A percentile compares a stretch with the other conserved stretches of the same genome.
Conservation (phyloP, 305 asterid genomes). For the Fraxinus greggii region DNA sequence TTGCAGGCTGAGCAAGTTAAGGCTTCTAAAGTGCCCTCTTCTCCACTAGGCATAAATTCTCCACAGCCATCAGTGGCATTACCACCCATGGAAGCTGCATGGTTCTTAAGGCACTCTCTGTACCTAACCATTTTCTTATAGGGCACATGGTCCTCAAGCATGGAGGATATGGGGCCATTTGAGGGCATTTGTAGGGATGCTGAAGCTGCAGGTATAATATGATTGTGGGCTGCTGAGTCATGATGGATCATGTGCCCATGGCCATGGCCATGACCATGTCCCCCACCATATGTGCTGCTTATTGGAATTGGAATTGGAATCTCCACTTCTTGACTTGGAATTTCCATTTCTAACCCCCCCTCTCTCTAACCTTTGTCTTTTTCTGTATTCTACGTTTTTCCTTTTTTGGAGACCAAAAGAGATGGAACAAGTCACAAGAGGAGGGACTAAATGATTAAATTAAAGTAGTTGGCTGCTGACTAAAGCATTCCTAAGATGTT, state of each 20-base stretch:
- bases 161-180: conserved; percentile 33
- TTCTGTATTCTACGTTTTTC: conserved; percentile 25
- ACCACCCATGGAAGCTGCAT: conserved; percentile 75
- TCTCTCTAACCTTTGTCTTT: background rate
- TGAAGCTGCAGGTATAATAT: conserved; percentile 33
- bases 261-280: conserved; percentile 45
- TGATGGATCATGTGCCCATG: conserved; percentile 58
- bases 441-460: conserved; percentile 24
- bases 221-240: conserved; percentile 34
- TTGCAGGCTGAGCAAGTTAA: conserved; percentile 70
- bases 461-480: conserved; percentile 10
- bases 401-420: conserved; percentile 59
- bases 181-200: conserved; percentile 25
- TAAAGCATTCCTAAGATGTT: background rate
- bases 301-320: conserved; percentile 65
- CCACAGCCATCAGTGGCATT: conserved; percentile 75
- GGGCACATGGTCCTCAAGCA: conserved; percentile 19
- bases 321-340: conserved; percentile 50
- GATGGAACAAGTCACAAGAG: conserved; percentile 28
- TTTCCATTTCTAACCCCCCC: conserved; percentile 46
- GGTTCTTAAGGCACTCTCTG: conserved; percentile 71
- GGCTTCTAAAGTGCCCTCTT: conserved; percentile 56
- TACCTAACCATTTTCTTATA: conserved; percentile 53
- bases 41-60: conserved; percentile 64
- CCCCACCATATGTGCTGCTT: conserved; percentile 39